phyloP scores from a whole-genome alignment of 805 yeast species.

The Nakazawaea populi region DNA sequence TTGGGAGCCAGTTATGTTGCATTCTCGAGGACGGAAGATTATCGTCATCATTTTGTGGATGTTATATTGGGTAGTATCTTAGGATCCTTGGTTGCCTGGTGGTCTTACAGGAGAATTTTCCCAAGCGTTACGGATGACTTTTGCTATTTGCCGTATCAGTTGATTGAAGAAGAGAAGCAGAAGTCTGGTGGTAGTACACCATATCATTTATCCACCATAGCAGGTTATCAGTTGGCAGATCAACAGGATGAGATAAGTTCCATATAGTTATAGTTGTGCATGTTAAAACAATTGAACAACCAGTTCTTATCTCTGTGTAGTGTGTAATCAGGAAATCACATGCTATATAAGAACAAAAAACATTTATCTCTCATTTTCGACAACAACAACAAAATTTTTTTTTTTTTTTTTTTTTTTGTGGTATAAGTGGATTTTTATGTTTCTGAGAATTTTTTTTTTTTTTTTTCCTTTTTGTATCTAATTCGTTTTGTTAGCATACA shows the following conservation, averaged over 20 bases:
- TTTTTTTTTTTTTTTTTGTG: too few species aligned
- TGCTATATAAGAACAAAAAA: neutral
- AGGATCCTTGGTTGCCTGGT: conserved; percentile 57
- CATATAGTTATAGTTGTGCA: neutral
- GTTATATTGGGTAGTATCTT: conserved; percentile 65
- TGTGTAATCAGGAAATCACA: neutral
- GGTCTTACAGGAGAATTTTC: conserved; percentile 50
- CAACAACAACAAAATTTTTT: neutral
- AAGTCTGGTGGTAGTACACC: neutral
- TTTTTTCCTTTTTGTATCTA: too few species aligned
- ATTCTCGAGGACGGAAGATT: conserved; percentile 81
- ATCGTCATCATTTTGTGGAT: conserved; percentile 89
- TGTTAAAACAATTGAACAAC: too few species aligned
- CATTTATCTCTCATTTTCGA: too few species aligned
- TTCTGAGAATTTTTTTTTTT: too few species aligned
- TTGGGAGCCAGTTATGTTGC: conserved; percentile 76
- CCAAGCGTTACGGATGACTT: conserved; percentile 30
- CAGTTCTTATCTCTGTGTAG: too few species aligned
- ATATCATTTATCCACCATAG: neutral
- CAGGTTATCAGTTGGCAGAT: conserved; percentile 1
- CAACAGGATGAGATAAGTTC: neutral
- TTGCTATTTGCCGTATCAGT: conserved; percentile 34
- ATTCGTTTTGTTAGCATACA: too few species aligned
- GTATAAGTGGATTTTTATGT: too few species aligned
- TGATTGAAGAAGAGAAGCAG: conserved; percentile 14